Base-by-base conservation (phyloP, 1,284 basidiomycete genomes). In the Pseudozyma sp. region DNA sequence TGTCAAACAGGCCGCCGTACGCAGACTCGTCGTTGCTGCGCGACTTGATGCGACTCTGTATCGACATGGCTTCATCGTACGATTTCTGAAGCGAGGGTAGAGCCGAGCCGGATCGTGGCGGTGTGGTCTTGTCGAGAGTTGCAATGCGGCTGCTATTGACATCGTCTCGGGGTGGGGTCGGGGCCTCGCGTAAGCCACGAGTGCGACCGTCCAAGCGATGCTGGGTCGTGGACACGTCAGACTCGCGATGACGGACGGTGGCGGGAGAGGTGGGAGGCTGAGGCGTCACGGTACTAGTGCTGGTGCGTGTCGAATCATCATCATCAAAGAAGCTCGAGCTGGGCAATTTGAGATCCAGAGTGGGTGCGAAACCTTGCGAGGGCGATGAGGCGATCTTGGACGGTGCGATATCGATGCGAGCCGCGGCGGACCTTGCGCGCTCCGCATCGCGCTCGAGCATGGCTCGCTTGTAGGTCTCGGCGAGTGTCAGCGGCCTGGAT, bases 291-390 rank as follows among this genome's bases (percentile, higher is more conserved):
- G 35, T 24, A 19, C 8, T 24, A 14, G 6, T 53, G 19, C 7
- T 39, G 46, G 13, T 31, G 31, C 29, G 39, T 39, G 16, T 16
- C 42, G 24, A n/a, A 30, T 59, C 57, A 30, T 68, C 61, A 29
- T 63, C 52, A 44, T 56, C 56, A 24, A 64, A 64, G 55, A 75
- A 64, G 49, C 63, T 63, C 31, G 73, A 66, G 34, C 45, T 54
- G 8, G 76, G 73, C 45, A 78, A 44, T 14, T 72, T 34, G 35
- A 78, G 53, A 34, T 78, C 69, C 34, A 78, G 48, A 6, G 52
- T 63, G 10, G 76, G 76, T 16, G 72, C 71, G 0, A 43, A 42
- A 2, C 30, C 35, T 35, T 29, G 35, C 13, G 43, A 42, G 13
- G 54, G 9, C 7, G 35, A 9, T 4, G 48, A 17, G 1, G 29